These are phyloP conservation scores for Tuber calosporum DNA, from an alignment of 495 filamentous ascomycete genomes.

Conservation along the genomic window DNA sequence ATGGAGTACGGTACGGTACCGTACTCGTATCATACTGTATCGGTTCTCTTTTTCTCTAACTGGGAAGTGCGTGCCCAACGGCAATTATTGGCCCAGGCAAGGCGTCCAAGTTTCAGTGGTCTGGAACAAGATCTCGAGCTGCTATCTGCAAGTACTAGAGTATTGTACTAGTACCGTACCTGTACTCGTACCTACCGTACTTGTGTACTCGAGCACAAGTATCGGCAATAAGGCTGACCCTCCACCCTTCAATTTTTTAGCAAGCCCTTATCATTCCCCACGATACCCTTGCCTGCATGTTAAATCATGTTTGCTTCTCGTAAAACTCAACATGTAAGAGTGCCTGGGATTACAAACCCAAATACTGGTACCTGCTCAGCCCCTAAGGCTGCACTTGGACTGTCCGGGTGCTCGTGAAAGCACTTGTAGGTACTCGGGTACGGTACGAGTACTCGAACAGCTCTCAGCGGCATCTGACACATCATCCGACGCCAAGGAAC, in stretches of 20 bases:
- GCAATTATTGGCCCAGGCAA: not conserved
- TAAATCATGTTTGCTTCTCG: not conserved
- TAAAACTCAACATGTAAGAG: too few species aligned
- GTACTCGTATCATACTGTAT: too few species aligned
- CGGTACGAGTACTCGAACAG: not conserved
- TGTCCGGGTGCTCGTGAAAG: too few species aligned
- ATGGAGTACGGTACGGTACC: not conserved
- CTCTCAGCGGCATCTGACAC: not conserved
- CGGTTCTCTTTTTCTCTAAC: too few species aligned
- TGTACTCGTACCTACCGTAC: too few species aligned
- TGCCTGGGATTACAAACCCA: too few species aligned
- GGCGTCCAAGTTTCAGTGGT: not conserved
- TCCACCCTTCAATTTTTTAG: not conserved
- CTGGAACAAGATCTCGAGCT: not conserved
- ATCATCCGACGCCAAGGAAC: not conserved
- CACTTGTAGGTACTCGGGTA: too few species aligned
- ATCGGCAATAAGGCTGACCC: not conserved
- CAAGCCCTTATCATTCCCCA: too few species aligned
- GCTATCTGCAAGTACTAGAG: too few species aligned
- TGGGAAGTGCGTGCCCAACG: not conserved
- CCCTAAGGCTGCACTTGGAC: too few species aligned
- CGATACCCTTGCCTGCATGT: not conserved
- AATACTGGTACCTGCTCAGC: too few species aligned
- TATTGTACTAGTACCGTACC: not conserved
- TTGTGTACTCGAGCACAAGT: not conserved